Percentiles rank a stretch among this genome's conserved stretches.
Conservation (phyloP, 1,284 basidiomycete species). For the Heimioporus retisporus region DNA sequence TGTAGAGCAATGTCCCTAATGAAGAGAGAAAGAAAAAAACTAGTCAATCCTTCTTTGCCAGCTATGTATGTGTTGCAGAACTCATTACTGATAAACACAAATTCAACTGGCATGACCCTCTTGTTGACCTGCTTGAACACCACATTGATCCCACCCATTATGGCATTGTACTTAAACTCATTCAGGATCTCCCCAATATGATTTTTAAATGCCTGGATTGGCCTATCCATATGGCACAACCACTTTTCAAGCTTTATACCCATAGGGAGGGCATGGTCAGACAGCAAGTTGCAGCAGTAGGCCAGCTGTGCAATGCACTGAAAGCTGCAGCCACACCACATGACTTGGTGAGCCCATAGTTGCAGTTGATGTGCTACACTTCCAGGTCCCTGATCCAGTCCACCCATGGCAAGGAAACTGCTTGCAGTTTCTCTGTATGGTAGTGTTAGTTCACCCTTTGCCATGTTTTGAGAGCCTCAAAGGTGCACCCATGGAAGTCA, state of each 20-base stretch:
- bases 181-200: constrained; percentile 60
- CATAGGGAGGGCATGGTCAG: constrained; percentile 60
- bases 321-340: constrained; percentile 73
- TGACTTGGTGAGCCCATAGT: constrained; percentile 66
- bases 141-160: constrained; percentile 44
- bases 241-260: constrained; percentile 66
- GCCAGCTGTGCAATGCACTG: constrained; percentile 74
- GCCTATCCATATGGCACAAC: constrained; percentile 58
- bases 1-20: constrained; percentile 67
- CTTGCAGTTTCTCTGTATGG: constrained; percentile 73
- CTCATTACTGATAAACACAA: constrained; percentile 72
- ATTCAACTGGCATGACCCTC: constrained; percentile 78
- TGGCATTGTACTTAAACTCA: constrained; percentile 66
- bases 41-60: too few relatives aligned
- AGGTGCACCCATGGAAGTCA: constrained; percentile 69
- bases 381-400: constrained; percentile 66
- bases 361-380: constrained; percentile 56
- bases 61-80: neutral
- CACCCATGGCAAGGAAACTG: constrained; percentile 71
- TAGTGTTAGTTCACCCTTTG: too few relatives aligned
- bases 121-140: constrained; percentile 62
- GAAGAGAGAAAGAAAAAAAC: neutral
- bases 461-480: too few relatives aligned
- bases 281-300: constrained; percentile 67
- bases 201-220: constrained; percentile 56